Evolutionary conservation across 768 basidiomycete species (phyloP), one percentile per base, ranked within the genome.

Genomic region (Xanthoconium purpureum): DNA sequence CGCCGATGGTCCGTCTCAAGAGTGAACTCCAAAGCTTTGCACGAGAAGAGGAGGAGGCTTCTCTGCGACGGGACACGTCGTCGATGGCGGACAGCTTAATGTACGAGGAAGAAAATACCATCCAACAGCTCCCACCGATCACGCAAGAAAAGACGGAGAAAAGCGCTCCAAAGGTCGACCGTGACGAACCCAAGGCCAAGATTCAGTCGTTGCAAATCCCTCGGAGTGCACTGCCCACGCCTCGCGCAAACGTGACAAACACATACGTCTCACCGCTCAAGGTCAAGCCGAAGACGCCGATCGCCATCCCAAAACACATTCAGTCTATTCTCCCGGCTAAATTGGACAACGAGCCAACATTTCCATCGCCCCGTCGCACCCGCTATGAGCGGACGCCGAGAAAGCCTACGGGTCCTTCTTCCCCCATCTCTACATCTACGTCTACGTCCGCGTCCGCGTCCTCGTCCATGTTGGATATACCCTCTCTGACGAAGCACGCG

Each of bases 311-410:
- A 18, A 84, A 82, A 58, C 71, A 72, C 32, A 72, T 77, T 13
- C 88, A 88, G 54, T 84, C 85, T 1, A 85, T 87, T 65, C 76
- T 89, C 8, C 78, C 85, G 0, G 67, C 77, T 5, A 85, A 91
- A 35, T 83, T 95, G 70, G 79, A 91, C 4, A 77, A 79, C 17
- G 82, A 83, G 56, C 79, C 84, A 7, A 75, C 77, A 30, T 72
- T 80, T 17, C 17, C 81, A 80, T 18, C 74, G 68, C 52, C 78
- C 33, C 52, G 68, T 74, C 58, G 64, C n/a, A 68, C 64, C 28
- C 60, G 69, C 51, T 66, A 56, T 42, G 57, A 68, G 35, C 63
- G 71, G 32, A 67, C 70, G n/a, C 70, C 66, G 2, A 65, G 56
- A 55, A 71, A 68, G 60, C 67, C 65, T 30, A 24, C 54, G 15